Evolutionary conservation across 148 eudicot genomes (phyloP).

Genomic region (Nyssa sinensis): DNA sequence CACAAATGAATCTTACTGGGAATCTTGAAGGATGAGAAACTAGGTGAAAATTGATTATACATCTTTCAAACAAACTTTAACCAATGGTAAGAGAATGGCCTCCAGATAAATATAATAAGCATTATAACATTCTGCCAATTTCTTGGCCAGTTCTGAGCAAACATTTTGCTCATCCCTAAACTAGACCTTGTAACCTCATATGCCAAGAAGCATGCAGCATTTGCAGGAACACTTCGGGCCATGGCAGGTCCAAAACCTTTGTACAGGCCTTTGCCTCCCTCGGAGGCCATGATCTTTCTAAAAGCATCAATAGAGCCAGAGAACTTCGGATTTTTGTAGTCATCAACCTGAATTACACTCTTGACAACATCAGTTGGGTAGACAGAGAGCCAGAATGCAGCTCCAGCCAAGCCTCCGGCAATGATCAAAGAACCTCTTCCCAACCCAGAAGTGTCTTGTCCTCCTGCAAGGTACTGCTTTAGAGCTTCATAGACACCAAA

Average conservation of each 20-base stretch:
- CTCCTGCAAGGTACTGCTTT: constrained; percentile 73
- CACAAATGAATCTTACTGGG: too few relatives aligned
- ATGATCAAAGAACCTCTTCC: constrained; percentile 69
- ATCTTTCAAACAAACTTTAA: too few relatives aligned
- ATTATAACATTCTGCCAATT: background rate
- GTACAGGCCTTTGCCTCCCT: constrained; percentile 84
- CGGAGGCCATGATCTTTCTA: constrained; percentile 60
- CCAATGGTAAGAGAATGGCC: too few relatives aligned
- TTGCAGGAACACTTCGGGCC: constrained; percentile 91
- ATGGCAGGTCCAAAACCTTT: constrained; percentile 98
- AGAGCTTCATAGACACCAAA: constrained; percentile 87
- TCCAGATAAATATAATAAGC: too few relatives aligned
- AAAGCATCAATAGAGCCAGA: constrained; percentile 75
- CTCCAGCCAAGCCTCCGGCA: constrained; percentile 95
- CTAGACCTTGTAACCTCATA: constrained; percentile 89
- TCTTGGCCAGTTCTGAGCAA: constrained; percentile 6
- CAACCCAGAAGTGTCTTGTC: constrained; percentile 66
- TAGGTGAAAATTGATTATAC: too few relatives aligned
- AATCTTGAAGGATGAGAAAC: too few relatives aligned
- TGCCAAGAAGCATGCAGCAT: constrained; percentile 97
- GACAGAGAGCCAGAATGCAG: constrained; percentile 66
- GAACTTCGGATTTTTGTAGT: constrained; percentile 72
- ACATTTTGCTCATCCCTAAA: constrained; percentile 67
- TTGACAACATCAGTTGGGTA: constrained; percentile 94
- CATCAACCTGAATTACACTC: constrained; percentile 86